A percentile compares a stretch with the other conserved stretches of the same genome.
phyloP scores from a whole-genome alignment of 2,329 filamentous ascomycete species.

The Plectosphaerella plurivora region DNA sequence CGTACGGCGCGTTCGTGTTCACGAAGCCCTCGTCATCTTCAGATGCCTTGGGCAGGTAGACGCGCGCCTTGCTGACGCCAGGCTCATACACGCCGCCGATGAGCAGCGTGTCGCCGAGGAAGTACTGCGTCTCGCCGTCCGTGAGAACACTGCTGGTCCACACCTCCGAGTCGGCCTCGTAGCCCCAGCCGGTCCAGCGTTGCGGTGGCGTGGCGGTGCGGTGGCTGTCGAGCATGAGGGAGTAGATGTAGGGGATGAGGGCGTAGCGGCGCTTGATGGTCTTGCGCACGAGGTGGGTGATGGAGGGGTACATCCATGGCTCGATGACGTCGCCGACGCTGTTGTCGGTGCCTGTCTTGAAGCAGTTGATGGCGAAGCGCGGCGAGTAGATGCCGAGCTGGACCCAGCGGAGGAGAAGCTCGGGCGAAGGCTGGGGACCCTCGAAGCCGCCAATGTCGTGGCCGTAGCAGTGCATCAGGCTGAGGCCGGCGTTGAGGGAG shows the following conservation, averaged over 20 bases:
- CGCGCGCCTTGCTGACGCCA: conserved; percentile 43
- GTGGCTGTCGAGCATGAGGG: conserved; percentile 58
- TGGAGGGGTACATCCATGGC: conserved; percentile 72
- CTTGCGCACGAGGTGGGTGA: conserved; percentile 56
- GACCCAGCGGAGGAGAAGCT: conserved; percentile 68
- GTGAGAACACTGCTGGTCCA: conserved; percentile 55
- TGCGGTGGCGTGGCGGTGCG: conserved; percentile 58
- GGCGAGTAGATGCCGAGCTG: conserved; percentile 67
- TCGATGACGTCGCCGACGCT: conserved; percentile 69
- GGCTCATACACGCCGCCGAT: conserved; percentile 65
- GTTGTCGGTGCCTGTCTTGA: conserved; percentile 67
- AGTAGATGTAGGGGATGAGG: conserved; percentile 68
- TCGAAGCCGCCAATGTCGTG: conserved; percentile 76
- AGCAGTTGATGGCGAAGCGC: conserved; percentile 74
- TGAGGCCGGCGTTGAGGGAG: conserved; percentile 64
- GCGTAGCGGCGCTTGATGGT: conserved; percentile 69
- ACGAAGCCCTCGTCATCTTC: conserved; percentile 51
- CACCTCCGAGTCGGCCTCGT: conserved; percentile 60
- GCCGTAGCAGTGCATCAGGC: conserved; percentile 64
- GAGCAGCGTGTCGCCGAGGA: conserved; percentile 64
- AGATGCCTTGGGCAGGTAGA: conserved; percentile 60
- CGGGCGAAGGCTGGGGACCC: conserved; percentile 66
- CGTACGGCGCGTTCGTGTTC: conserved; percentile 58
- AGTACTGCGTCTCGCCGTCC: conserved; percentile 66
- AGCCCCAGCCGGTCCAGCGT: conserved; percentile 71